A percentile compares a stretch with the other conserved stretches of the same genome.
Evolutionary conservation across 495 filamentous ascomycete species (phyloP).

Genomic region (Penicillium canariense): DNA sequence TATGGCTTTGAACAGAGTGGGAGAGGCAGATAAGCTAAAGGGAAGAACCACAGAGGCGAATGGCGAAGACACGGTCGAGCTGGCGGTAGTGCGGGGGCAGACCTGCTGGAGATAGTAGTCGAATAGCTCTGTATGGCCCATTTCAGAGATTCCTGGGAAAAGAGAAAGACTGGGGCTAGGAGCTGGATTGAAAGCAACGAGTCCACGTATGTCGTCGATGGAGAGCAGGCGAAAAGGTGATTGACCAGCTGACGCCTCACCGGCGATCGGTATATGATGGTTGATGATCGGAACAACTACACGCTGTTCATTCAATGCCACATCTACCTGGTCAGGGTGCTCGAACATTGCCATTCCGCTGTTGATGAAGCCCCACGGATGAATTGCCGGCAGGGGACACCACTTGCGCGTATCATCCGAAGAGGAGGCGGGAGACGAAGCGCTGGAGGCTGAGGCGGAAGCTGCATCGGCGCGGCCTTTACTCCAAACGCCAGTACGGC

Average conservation of each 20-base stretch:
- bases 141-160: conserved; percentile 30
- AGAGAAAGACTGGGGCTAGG: conserved; percentile 23
- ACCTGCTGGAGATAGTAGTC: conserved; percentile 46
- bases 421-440: conserved; percentile 12
- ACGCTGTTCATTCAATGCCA: conserved; percentile 28
- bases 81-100: conserved; percentile 43
- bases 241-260: background rate
- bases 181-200: background rate
- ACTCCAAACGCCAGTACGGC: conserved; percentile 43
- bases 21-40: conserved; percentile 38
- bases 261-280: background rate
- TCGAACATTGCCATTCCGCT: conserved; percentile 35
- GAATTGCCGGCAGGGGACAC: conserved; percentile 28
- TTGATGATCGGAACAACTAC: conserved; percentile 17
- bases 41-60: conserved; percentile 44
- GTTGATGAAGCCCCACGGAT: conserved; percentile 41
- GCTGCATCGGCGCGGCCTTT: conserved; percentile 24
- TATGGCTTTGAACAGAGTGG: conserved; percentile 38
- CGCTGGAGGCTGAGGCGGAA: conserved; percentile 11
- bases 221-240: conserved; percentile 2
- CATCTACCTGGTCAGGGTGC: conserved; percentile 26
- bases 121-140: conserved; percentile 33
- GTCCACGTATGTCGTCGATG: background rate
- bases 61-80: conserved; percentile 35
- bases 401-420: conserved; percentile 29